These are phyloP conservation scores for Choiromyces venosus DNA, from an alignment of 495 filamentous ascomycete genomes.

Conservation along the genomic window DNA sequence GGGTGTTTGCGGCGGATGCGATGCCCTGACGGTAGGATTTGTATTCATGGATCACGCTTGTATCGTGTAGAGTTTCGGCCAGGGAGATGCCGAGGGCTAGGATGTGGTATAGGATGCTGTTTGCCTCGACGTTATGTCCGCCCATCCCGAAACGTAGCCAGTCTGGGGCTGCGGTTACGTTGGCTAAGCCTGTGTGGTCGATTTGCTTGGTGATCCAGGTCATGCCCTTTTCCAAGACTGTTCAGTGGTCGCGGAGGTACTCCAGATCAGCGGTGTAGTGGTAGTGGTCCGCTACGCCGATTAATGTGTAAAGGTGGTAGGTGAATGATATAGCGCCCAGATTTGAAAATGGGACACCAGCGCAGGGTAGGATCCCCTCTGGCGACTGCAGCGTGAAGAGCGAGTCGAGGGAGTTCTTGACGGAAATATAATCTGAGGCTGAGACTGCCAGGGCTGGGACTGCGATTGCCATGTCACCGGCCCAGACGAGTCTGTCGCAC, in stretches of 20 bases:
- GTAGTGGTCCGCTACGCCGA: constrained; percentile 43
- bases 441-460: constrained; percentile 49
- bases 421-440: constrained; percentile 46
- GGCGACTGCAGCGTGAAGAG: constrained; percentile 47
- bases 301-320: constrained; percentile 43
- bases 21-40: constrained; percentile 25
- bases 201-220: constrained; percentile 3
- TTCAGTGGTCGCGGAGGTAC: constrained; percentile 12
- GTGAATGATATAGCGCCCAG: constrained; percentile 51
- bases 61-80: constrained; percentile 38
- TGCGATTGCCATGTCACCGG: constrained; percentile 51
- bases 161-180: constrained; percentile 40
- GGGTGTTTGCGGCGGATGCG: constrained; percentile 41
- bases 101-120: constrained; percentile 44
- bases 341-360: constrained; percentile 55
- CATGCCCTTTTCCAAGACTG: constrained; percentile 11
- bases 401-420: constrained; percentile 49
- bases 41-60: constrained; percentile 29
- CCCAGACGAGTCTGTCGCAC: constrained; percentile 55
- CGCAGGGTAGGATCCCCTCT: constrained; percentile 54
- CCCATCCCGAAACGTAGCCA: constrained; percentile 53
- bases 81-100: constrained; percentile 41
- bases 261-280: constrained; percentile 32
- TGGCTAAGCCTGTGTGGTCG: constrained; percentile 11
- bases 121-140: constrained; percentile 51